phyloP scores from a whole-genome alignment of 2,329 filamentous ascomycete genomes.

The Pleoardoris graminearum region DNA sequence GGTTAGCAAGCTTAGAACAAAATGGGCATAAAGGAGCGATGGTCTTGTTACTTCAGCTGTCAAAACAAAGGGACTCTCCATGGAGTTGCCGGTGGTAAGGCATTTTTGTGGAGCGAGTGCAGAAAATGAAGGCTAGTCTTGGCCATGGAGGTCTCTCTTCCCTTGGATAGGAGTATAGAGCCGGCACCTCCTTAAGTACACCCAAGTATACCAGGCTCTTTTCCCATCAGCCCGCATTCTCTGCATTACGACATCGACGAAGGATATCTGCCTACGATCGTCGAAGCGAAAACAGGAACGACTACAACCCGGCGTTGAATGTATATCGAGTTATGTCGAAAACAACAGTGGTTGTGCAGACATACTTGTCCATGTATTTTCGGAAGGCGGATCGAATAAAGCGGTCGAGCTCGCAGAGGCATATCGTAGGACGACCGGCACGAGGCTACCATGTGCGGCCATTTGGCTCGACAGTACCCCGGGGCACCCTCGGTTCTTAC shows the following conservation, averaged over 20 bases:
- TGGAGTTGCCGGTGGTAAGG: background rate
- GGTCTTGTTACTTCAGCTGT: background rate
- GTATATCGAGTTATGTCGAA: constrained; percentile 15
- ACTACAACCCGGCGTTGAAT: constrained; percentile 24
- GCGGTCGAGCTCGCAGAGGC: constrained; percentile 29
- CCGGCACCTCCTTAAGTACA: constrained; percentile 31
- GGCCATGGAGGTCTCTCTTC: constrained; percentile 2
- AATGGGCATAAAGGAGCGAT: background rate
- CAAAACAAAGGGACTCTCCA: background rate
- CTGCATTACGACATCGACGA: constrained; percentile 29
- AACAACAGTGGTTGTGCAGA: background rate
- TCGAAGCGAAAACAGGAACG: constrained; percentile 23
- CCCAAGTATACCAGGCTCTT: constrained; percentile 23
- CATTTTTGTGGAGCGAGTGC: background rate
- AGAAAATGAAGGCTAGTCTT: background rate
- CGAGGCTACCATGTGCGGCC: constrained; percentile 21
- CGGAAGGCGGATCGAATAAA: constrained; percentile 36
- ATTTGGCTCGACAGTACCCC: constrained; percentile 35
- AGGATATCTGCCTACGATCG: constrained; percentile 29
- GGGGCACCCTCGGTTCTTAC: constrained; percentile 27
- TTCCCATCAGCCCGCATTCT: constrained; percentile 32
- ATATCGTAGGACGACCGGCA: constrained; percentile 20
- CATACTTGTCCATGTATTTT: constrained; percentile 33
- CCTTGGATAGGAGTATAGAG: constrained; percentile 36
- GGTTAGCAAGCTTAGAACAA: background rate